Conservation (phyloP, 2,329 filamentous ascomycete species). For the Xylaria sp. region DNA sequence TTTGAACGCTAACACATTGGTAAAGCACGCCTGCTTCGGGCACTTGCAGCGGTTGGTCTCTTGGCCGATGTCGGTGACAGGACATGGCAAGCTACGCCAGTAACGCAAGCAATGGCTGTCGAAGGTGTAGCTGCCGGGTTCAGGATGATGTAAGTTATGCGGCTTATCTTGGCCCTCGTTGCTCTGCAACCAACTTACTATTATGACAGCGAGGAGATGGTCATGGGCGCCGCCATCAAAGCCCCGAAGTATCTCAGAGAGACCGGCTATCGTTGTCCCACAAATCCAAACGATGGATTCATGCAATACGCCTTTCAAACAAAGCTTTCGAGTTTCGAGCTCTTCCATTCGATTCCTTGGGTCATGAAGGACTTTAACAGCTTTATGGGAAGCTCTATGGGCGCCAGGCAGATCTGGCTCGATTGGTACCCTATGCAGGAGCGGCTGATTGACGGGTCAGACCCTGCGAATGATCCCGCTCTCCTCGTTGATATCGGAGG, state of each 20-base stretch:
- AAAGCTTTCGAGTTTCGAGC: slow-evolving; percentile 41
- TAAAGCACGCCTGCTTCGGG: slow-evolving; percentile 37
- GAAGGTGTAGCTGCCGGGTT: slow-evolving; percentile 44
- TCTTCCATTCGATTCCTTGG: slow-evolving; percentile 40
- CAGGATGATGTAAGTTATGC: slow-evolving; percentile 44
- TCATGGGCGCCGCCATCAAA: slow-evolving; percentile 40
- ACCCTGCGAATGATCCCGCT: slow-evolving; percentile 20
- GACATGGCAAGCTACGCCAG: slow-evolving; percentile 42
- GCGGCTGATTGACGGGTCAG: slow-evolving; percentile 43
- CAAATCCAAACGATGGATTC: slow-evolving; percentile 42
- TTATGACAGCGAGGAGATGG: slow-evolving; percentile 38
- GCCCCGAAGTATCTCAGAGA: slow-evolving; percentile 44
- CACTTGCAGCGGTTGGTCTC: slow-evolving; percentile 40
- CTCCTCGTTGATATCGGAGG: slow-evolving; percentile 49
- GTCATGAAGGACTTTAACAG: slow-evolving; percentile 43
- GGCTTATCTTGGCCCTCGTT: not conserved
- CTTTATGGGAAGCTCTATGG: slow-evolving; percentile 47
- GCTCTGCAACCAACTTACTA: not conserved
- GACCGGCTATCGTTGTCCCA: slow-evolving; percentile 43
- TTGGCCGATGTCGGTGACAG: slow-evolving; percentile 42
- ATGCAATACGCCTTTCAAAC: slow-evolving; percentile 48
- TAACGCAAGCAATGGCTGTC: slow-evolving; percentile 43
- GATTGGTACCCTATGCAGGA: slow-evolving; percentile 48
- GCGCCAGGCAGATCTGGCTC: slow-evolving; percentile 42
- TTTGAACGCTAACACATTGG: slow-evolving; percentile 4